These are phyloP conservation scores for Venustampulla echinocandica DNA, from an alignment of 495 filamentous ascomycete species.

Conservation along the genomic window DNA sequence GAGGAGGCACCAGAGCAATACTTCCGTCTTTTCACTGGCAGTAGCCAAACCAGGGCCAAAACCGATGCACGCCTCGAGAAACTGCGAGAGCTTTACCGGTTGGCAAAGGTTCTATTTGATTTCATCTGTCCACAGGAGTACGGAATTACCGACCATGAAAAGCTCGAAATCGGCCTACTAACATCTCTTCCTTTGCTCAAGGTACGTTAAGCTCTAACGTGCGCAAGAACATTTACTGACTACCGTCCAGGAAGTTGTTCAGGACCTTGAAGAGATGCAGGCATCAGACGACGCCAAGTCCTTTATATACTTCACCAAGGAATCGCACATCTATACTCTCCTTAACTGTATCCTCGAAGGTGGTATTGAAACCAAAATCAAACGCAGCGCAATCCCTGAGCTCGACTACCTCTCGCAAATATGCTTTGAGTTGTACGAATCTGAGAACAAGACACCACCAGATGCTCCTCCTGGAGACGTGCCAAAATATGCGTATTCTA, in stretches of 20 bases:
- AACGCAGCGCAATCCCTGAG: slow-evolving; percentile 86
- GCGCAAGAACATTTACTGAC: background rate
- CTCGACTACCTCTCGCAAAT: slow-evolving; percentile 97
- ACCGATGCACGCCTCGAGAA: slow-evolving; percentile 77
- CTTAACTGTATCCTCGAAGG: slow-evolving; percentile 97
- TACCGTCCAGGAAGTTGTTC: slow-evolving; percentile 65
- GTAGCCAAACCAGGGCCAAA: slow-evolving; percentile 69
- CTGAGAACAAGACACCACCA: slow-evolving; percentile 56
- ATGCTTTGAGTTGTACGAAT: slow-evolving; percentile 95
- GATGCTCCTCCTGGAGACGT: slow-evolving; percentile 26
- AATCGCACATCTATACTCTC: slow-evolving; percentile 96
- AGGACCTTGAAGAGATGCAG: slow-evolving; percentile 94
- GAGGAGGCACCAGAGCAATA: slow-evolving; percentile 43
- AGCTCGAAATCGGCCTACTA: slow-evolving; percentile 92
- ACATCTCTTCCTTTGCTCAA: slow-evolving; percentile 87
- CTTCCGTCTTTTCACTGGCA: slow-evolving; percentile 78
- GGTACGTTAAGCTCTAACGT: slow-evolving; percentile 6
- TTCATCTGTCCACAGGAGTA: slow-evolving; percentile 98
- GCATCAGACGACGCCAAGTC: slow-evolving; percentile 86
- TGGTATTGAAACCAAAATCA: slow-evolving; percentile 84
- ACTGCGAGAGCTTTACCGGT: slow-evolving; percentile 80
- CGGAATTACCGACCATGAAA: slow-evolving; percentile 86
- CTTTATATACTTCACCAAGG: slow-evolving; percentile 98
- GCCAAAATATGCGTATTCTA: slow-evolving; percentile 73
- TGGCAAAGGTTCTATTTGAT: slow-evolving; percentile 93